A percentile compares a stretch with the other conserved stretches of the same genome.
phyloP scores from a whole-genome alignment of 2,329 filamentous ascomycete genomes.

The Akanthomyces lecanii region DNA sequence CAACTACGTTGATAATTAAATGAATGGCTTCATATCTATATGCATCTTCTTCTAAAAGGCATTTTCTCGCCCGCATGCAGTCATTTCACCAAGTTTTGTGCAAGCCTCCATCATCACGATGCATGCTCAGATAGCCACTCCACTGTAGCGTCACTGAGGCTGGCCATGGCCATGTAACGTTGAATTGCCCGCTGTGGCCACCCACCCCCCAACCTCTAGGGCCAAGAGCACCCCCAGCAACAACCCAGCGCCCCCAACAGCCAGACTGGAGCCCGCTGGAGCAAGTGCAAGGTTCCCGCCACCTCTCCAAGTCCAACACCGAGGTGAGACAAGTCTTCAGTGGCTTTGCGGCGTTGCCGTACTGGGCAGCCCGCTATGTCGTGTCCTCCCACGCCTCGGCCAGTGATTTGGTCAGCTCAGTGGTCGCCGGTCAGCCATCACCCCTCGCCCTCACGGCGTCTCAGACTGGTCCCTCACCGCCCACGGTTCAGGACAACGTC shows the following conservation, averaged over 20 bases:
- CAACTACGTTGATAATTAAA: not conserved
- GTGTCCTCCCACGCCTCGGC: not conserved
- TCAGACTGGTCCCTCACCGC: conserved; percentile 6
- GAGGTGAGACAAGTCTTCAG: not conserved
- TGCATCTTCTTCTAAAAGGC: not conserved
- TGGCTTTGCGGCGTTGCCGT: conserved; percentile 1
- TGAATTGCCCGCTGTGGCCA: not conserved
- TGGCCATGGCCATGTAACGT: conserved; percentile 15
- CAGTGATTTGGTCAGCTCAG: no score
- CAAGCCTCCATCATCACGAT: not conserved
- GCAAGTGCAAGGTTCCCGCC: not conserved
- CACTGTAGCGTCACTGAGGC: not conserved
- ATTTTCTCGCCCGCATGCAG: not conserved
- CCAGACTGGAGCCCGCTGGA: not conserved
- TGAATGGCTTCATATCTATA: not conserved
- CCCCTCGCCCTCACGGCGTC: not conserved
- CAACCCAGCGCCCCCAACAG: not conserved
- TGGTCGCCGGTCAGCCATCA: no score
- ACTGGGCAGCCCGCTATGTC: not conserved
- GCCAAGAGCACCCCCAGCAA: not conserved
- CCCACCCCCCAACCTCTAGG: not conserved
- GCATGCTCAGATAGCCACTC: not conserved
- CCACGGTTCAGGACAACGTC: not conserved
- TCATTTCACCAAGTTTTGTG: not conserved
- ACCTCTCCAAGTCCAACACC: not conserved